A percentile compares a stretch with the other conserved stretches of the same genome.
Conservation (phyloP, 805 yeast species). For the Starmerella lactis-condensi region DNA sequence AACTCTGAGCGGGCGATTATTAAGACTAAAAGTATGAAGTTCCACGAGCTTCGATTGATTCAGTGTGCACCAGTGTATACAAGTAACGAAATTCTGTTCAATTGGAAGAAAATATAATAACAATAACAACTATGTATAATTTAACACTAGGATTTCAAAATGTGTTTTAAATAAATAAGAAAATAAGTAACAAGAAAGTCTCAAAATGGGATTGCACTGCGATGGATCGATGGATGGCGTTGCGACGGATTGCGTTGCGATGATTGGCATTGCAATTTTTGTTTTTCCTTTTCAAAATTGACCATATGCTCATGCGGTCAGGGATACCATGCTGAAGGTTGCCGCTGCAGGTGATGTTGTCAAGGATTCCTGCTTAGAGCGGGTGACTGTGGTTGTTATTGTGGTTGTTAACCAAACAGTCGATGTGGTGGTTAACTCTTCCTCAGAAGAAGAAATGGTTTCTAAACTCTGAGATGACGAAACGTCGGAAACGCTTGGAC, state of each 20-base stretch:
- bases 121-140: too few species aligned
- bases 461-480: too few species aligned
- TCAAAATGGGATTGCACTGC: too few species aligned
- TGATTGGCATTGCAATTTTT: too few species aligned
- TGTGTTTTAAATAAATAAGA: background rate
- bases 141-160: too few species aligned
- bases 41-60: slow-evolving; percentile 52
- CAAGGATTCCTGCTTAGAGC: slow-evolving; percentile 1
- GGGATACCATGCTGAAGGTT: background rate
- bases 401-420: slow-evolving; percentile 12
- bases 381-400: slow-evolving; percentile 9
- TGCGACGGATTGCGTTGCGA: too few species aligned
- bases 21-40: slow-evolving; percentile 31
- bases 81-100: background rate
- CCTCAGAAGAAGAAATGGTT: too few species aligned
- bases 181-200: background rate
- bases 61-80: slow-evolving; percentile 31
- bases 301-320: background rate
- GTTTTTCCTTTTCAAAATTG: background rate
- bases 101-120: background rate
- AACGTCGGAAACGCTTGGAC: too few species aligned
- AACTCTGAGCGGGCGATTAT: slow-evolving; percentile 29
- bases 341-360: slow-evolving; percentile 3
- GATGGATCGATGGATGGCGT: too few species aligned
- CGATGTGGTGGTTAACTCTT: slow-evolving; percentile 11